A percentile compares a stretch with the other conserved stretches of the same genome.
Conservation (phyloP, 805 yeast genomes). For the Metschnikowia hibisci region DNA sequence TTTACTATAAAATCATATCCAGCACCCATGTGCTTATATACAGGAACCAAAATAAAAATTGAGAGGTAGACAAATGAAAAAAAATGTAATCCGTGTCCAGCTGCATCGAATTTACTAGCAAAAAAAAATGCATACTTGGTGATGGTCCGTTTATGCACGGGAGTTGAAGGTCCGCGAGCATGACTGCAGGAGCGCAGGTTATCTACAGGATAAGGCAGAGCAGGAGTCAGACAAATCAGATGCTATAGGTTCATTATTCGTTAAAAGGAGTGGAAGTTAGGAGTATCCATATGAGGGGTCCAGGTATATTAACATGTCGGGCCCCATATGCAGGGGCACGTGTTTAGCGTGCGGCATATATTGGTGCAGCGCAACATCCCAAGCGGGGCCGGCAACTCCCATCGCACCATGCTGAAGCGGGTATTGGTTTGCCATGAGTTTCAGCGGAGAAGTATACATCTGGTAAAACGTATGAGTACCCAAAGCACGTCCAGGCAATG, state of each 20-base stretch:
- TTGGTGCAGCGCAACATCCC: too few species aligned
- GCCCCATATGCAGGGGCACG: conserved; percentile 3
- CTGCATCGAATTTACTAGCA: too few species aligned
- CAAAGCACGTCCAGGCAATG: conserved; percentile 3
- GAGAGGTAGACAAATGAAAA: too few species aligned
- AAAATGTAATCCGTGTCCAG: too few species aligned
- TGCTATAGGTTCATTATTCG: conserved; percentile 3
- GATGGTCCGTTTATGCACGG: too few species aligned
- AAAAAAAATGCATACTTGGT: too few species aligned
- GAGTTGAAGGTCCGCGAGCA: background rate
- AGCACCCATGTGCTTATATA: too few species aligned
- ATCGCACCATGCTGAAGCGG: conserved; percentile 1
- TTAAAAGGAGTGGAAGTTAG: background rate
- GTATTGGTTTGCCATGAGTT: background rate
- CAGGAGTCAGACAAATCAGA: background rate
- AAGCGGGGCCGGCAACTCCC: background rate
- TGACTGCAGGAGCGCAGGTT: background rate
- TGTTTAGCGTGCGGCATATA: background rate
- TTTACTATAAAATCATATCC: too few species aligned
- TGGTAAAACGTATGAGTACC: conserved; percentile 4
- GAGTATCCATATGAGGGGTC: background rate
- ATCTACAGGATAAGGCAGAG: background rate
- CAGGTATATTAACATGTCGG: background rate
- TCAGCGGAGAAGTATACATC: conserved; percentile 10
- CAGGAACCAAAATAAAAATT: too few species aligned